Evolutionary conservation across 345 rosid genomes (phyloP).

Genomic region (Boechera divaricarpa): DNA sequence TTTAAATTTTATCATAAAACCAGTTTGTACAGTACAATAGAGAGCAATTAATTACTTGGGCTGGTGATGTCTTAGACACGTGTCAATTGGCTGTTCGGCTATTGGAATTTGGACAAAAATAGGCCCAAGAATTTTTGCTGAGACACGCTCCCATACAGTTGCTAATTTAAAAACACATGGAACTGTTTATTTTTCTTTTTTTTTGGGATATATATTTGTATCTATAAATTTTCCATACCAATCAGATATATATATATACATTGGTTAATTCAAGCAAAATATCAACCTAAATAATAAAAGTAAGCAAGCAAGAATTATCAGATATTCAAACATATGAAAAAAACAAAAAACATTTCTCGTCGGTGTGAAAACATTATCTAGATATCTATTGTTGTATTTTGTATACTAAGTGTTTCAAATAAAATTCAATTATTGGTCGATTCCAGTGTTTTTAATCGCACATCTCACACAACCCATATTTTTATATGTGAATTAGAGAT

Average conservation of each 20-base stretch:
- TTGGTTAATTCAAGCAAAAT: no score
- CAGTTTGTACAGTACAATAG: conserved; percentile 19
- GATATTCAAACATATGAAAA: no score
- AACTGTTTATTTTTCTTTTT: neutral
- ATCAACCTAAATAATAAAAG: no score
- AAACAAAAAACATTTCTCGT: neutral
- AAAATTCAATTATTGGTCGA: neutral
- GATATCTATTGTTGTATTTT: neutral
- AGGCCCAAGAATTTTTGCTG: conserved; percentile 44
- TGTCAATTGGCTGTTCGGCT: conserved; percentile 28
- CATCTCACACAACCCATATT: neutral
- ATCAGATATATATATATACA: neutral
- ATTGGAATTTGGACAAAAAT: conserved; percentile 38
- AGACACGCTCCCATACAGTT: conserved; percentile 45
- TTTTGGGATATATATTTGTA: neutral
- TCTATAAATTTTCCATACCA: neutral
- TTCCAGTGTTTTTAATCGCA: neutral
- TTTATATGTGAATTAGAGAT: neutral
- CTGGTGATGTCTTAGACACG: conserved; percentile 36
- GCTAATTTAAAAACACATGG: conserved; percentile 30
- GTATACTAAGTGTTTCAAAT: neutral
- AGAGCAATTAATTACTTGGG: conserved; percentile 16
- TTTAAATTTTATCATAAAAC: conserved; percentile 18
- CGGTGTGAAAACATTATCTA: neutral
- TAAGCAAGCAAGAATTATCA: no score